phyloP scores from a whole-genome alignment of 2,329 filamentous ascomycete genomes.

The Didymosphaeria variabile region DNA sequence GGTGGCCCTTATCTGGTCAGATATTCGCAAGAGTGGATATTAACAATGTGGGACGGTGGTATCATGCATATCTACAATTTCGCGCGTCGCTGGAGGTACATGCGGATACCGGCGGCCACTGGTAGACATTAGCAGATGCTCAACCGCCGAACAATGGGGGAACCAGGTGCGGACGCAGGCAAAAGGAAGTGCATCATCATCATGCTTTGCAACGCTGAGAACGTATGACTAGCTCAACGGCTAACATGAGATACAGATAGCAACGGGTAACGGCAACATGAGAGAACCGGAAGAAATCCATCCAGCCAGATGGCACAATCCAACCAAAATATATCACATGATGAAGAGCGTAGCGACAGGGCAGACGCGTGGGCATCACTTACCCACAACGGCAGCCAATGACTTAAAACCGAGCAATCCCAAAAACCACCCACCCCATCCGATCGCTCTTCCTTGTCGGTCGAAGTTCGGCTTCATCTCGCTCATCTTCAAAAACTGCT shows the following conservation, averaged over 20 bases:
- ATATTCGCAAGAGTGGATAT: too few relatives aligned
- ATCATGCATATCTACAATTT: slow-evolving; percentile 30
- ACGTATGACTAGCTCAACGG: neutral
- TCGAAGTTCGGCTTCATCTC: slow-evolving; percentile 68
- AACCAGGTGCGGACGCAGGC: neutral
- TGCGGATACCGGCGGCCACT: slow-evolving; percentile 40
- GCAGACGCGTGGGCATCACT: slow-evolving; percentile 28
- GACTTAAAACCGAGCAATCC: slow-evolving; percentile 42
- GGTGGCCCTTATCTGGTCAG: too few relatives aligned
- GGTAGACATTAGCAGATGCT: slow-evolving; percentile 25
- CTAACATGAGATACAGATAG: neutral
- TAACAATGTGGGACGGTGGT: too few relatives aligned
- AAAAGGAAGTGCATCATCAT: neutral
- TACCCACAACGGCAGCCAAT: slow-evolving; percentile 42
- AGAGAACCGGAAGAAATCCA: neutral
- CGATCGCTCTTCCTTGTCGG: slow-evolving; percentile 58
- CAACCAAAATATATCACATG: neutral
- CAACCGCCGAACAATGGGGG: neutral
- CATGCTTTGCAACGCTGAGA: neutral
- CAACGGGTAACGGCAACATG: neutral
- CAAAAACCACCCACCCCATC: slow-evolving; percentile 46
- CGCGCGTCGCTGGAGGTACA: slow-evolving; percentile 41
- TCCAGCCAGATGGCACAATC: neutral
- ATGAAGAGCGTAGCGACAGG: neutral
- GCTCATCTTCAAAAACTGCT: slow-evolving; percentile 60